Conservation (phyloP, 495 filamentous ascomycete species). For the Ramalina intermedia region DNA sequence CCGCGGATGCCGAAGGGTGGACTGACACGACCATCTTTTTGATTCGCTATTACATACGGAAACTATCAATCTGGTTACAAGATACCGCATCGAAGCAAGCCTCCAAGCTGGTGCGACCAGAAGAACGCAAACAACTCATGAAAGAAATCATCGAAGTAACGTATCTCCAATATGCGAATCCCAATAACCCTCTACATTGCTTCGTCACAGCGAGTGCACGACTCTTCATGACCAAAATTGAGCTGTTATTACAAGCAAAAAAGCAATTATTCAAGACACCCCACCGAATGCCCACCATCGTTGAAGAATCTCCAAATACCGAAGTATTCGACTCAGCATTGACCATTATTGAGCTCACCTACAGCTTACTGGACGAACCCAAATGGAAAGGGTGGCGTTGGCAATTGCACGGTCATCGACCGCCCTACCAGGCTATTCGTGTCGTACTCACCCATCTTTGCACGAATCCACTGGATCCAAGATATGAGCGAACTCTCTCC, state of each 20-base stretch:
- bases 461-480: background rate
- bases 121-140: background rate
- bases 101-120: background rate
- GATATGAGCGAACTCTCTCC: background rate
- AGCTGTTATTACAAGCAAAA: slow-evolving; percentile 1
- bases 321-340: slow-evolving; percentile 3
- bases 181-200: background rate
- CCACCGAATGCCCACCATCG: background rate
- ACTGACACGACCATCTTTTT: slow-evolving; percentile 76
- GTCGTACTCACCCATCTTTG: slow-evolving; percentile 3
- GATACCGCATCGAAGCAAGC: background rate
- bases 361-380: slow-evolving; percentile 4
- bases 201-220: slow-evolving; percentile 5
- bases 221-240: background rate
- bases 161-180: background rate
- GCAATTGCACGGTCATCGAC: slow-evolving; percentile 6
- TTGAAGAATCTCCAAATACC: background rate
- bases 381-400: slow-evolving; percentile 4
- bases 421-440: slow-evolving; percentile 2
- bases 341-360: background rate
- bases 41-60: slow-evolving; percentile 47
- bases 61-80: slow-evolving; percentile 1
- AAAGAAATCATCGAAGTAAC: background rate
- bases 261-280: background rate
- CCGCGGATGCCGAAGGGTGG: slow-evolving; percentile 40